Base-by-base conservation (phyloP, 495 filamentous ascomycete genomes). In the Penicillium canariense region DNA sequence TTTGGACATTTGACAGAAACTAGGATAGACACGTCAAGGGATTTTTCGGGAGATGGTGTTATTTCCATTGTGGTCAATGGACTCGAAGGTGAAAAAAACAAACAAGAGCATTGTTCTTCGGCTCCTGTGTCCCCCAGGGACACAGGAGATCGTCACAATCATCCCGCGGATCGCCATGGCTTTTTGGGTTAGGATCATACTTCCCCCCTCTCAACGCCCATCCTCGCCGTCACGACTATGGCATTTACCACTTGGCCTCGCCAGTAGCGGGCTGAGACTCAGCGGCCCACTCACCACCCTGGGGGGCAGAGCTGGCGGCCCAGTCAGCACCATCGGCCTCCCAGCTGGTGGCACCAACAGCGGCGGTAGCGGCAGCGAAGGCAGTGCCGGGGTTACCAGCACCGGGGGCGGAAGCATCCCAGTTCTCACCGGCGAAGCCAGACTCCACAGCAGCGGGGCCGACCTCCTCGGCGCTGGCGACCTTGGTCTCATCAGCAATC, bases 381-480 rank as follows among this genome's bases (percentile, higher is more conserved):
- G 84, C 76, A 63, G 75, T 68, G 64, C 83, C 82, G 48, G 80
- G 76, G 60, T 75, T 77, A 69, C 82, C 82, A 58, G 77, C 77
- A 61, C 79, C 76, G 59, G 81, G 83, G 59, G 79, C 79, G 73
- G 84, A 84, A 50, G 67, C 68, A 52, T 77, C 74, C 68, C 77
- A 79, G 68, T 73, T 77, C 45, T 78, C 79, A 77, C 76, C 83
- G 68, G 65, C 81, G 79, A 94, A 97, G 65, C 89, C 89, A 61
- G 84, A 72, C 70, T 96, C 91, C 62, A 91, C 81, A 63, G 90
- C 84, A 65, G 75, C 83, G 57, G 88, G 61, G 65, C 87, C 91
- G 67, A 88, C 88, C 78, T 97, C 92, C 63, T 97, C 94, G 55
- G 81, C 87, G 68, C 83, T 84, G 44, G 89, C 81, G 54, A 84